Evolutionary conservation across 352 stramenopile species (phyloP).

Genomic region (Phytophthora sansomeana): DNA sequence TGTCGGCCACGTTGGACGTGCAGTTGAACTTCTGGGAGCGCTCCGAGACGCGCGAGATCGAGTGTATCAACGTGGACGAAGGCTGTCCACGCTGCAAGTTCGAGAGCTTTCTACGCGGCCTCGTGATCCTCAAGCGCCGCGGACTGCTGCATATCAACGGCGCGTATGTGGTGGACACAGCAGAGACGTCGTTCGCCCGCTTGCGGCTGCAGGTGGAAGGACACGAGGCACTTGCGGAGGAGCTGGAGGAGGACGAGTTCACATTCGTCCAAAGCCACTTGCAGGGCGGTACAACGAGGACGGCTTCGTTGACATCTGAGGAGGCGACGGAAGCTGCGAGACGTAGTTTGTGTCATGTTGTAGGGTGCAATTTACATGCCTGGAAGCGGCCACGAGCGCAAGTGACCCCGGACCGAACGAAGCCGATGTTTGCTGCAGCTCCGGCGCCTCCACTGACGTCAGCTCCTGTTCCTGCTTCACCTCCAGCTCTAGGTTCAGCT

Average conservation of each 20-base stretch:
- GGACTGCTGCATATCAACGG: conserved; percentile 43
- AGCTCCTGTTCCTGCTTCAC: neutral
- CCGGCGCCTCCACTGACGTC: neutral
- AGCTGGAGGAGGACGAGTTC: conserved; percentile 47
- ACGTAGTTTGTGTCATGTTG: conserved; percentile 59
- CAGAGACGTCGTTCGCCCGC: conserved; percentile 31
- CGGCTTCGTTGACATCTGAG: conserved; percentile 7
- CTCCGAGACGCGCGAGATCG: conserved; percentile 40
- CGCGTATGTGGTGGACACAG: conserved; percentile 44
- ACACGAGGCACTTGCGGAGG: conserved; percentile 11
- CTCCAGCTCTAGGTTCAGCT: neutral
- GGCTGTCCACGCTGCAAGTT: conserved; percentile 54
- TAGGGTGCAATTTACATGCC: conserved; percentile 58
- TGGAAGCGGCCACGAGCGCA: conserved; percentile 11
- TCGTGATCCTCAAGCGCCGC: conserved; percentile 48
- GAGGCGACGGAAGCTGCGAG: conserved; percentile 29
- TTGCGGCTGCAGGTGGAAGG: conserved; percentile 53
- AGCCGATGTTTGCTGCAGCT: neutral
- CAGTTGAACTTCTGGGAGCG: conserved; percentile 41
- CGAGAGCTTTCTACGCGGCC: conserved; percentile 44
- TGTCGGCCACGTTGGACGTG: conserved; percentile 32
- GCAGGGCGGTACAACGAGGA: conserved; percentile 23
- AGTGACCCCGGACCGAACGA: conserved; percentile 5
- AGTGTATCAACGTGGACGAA: conserved; percentile 45
- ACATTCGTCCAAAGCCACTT: conserved; percentile 61